Evolutionary conservation across 495 filamentous ascomycete species (phyloP).

Genomic region (Aspergillus heteromorphus): DNA sequence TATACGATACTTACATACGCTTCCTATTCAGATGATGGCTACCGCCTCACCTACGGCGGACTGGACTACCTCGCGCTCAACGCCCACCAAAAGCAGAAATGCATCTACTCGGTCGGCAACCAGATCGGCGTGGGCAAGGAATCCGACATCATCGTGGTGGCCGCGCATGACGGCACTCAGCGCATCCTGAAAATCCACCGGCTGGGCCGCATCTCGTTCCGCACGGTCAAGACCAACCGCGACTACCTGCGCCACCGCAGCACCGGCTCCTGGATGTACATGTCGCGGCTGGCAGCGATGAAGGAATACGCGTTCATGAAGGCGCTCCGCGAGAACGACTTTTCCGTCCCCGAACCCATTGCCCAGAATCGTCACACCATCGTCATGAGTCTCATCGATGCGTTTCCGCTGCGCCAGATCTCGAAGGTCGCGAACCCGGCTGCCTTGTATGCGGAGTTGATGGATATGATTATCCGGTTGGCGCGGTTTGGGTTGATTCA

Average conservation of each 20-base stretch:
- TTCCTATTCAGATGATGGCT: slow-evolving; percentile 69
- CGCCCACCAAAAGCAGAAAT: slow-evolving; percentile 69
- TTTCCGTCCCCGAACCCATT: slow-evolving; percentile 82
- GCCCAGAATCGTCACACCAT: slow-evolving; percentile 88
- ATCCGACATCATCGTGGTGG: slow-evolving; percentile 90
- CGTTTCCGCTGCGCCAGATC: slow-evolving; percentile 83
- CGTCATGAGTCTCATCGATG: slow-evolving; percentile 87
- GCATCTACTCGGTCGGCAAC: slow-evolving; percentile 85
- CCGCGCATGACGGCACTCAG: slow-evolving; percentile 57
- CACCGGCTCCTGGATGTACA: slow-evolving; percentile 92
- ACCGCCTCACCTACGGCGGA: slow-evolving; percentile 93
- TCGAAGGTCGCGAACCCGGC: slow-evolving; percentile 73
- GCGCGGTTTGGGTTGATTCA: slow-evolving; percentile 91
- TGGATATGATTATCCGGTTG: slow-evolving; percentile 76
- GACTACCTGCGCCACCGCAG: slow-evolving; percentile 86
- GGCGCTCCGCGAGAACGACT: slow-evolving; percentile 72
- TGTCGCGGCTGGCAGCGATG: slow-evolving; percentile 83
- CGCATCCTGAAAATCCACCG: slow-evolving; percentile 88
- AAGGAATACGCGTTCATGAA: slow-evolving; percentile 94
- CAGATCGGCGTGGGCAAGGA: slow-evolving; percentile 98
- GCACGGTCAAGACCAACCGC: slow-evolving; percentile 88
- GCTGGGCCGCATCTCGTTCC: slow-evolving; percentile 93
- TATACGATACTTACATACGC: neutral
- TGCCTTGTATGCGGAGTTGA: slow-evolving; percentile 77
- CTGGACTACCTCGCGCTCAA: slow-evolving; percentile 95